A percentile compares a stretch with the other conserved stretches of the same genome.
phyloP scores from a whole-genome alignment of 2,329 filamentous ascomycete species.

The Colletotrichum endophyticum region DNA sequence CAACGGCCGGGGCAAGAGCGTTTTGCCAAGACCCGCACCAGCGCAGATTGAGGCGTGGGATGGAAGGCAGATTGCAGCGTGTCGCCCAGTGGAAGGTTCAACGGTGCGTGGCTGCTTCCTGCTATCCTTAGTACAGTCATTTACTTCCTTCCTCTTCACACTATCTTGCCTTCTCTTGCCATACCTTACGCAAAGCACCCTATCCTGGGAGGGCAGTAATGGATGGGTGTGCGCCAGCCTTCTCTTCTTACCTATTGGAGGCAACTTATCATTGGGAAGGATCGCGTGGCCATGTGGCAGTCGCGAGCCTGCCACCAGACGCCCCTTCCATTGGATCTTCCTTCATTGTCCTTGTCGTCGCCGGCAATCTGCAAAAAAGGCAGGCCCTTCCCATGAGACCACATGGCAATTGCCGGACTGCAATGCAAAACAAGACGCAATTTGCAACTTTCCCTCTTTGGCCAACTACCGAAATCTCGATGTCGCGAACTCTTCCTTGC shows the following conservation, averaged over 20 bases:
- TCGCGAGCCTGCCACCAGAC: neutral
- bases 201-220: neutral
- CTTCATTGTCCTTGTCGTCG: neutral
- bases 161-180: neutral
- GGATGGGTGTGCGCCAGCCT: neutral
- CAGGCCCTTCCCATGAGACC: neutral
- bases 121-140: neutral
- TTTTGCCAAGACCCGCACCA: neutral
- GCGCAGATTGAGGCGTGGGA: neutral
- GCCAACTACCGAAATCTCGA: neutral
- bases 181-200: neutral
- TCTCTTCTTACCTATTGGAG: neutral
- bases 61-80: neutral
- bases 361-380: neutral
- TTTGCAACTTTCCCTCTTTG: neutral
- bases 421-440: neutral
- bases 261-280: neutral
- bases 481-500: neutral
- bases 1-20: neutral
- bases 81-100: neutral
- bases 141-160: neutral
- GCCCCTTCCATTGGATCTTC: neutral
- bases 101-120: neutral
- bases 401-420: neutral
- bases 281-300: neutral